Evolutionary conservation across 208 protist species (phyloP), one percentile per base, ranked within the genome.

Genomic region (Acanthamoeba lenticulata): DNA sequence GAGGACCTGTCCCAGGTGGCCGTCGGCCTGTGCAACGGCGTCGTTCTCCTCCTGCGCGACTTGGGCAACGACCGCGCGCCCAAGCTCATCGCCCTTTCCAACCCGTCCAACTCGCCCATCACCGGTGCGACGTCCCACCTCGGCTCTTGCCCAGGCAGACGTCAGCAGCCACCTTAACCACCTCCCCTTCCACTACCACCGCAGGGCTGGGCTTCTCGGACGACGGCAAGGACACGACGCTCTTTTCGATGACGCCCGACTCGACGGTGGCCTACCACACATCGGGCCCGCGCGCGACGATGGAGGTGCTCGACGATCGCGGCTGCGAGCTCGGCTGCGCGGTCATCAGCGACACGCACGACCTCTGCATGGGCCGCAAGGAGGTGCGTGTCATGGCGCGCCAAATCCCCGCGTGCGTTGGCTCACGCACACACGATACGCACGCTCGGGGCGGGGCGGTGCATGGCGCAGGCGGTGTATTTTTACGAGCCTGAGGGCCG

Each of bases 21-120:
- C 0, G 83, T 99, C 40, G 98, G 97, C 38, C 96, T 99, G 40
- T 96, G 94, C 34, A 97, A 98, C 94, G 97, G 98, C n/a, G 96
- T 97, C 24, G 97, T 99, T 34, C 86, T 98, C 5, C 44, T 98
- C 49, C 55, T 93, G 57, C 65, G 44, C 44, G 90, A 93, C 69
- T n/a, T 93, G 17, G 65, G 49, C 27, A 47, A 77, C 13, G 83
- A 93, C 6, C 45, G 69, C 15, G 85, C 45, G 21, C 86, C 86
- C 65, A 93, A 83, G 47, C 38, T 94, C 24, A 32, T 83, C 15
- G 15, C 47, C 11, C 74, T 93, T 34, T 60, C 45, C 36, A 60
- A 60, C 27, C 57, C 85, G 32, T 60, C 47, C n/a, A 92, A 91
- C 34, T 86, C 94, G 11, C 40, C 89, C 5, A 92, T 96, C 52